A percentile compares a stretch with the other conserved stretches of the same genome.
Conservation (phyloP, 768 basidiomycete species). For the Panus rudis region DNA sequence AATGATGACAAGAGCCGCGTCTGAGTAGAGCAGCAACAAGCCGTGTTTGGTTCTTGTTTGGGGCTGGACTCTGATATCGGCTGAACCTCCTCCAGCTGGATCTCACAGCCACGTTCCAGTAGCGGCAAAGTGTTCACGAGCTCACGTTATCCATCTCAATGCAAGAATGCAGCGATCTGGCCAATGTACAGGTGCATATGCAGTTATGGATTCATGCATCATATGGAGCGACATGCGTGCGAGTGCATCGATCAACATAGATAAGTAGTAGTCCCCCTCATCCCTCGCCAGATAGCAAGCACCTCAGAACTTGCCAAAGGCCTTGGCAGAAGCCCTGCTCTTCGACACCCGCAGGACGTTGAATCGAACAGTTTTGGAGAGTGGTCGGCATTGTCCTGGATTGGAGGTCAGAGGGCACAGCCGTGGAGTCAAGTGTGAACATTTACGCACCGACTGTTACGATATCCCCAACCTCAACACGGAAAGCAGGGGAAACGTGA, state of each 20-base stretch:
- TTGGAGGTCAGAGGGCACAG: too few species aligned
- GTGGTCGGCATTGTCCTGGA: slow-evolving; percentile 93
- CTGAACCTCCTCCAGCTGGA: background rate
- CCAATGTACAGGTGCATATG: background rate
- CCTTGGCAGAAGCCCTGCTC: slow-evolving; percentile 86
- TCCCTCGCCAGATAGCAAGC: slow-evolving; percentile 7
- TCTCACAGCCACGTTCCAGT: too few species aligned
- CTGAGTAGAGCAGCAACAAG: too few species aligned
- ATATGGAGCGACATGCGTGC: slow-evolving; percentile 24
- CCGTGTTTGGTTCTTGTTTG: too few species aligned
- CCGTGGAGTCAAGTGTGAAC: background rate
- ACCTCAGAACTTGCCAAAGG: slow-evolving; percentile 88
- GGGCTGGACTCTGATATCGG: slow-evolving; percentile 1
- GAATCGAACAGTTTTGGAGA: slow-evolving; percentile 99
- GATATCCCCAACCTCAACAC: slow-evolving; percentile 87
- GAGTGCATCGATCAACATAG: slow-evolving; percentile 26
- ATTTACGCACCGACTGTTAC: slow-evolving; percentile 84
- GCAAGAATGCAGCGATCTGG: too few species aligned
- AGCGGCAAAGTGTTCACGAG: too few species aligned
- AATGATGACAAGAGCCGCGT: too few species aligned
- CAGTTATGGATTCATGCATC: slow-evolving; percentile 21
- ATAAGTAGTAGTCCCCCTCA: slow-evolving; percentile 7
- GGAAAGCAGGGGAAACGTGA: slow-evolving; percentile 98
- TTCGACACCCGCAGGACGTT: slow-evolving; percentile 94
- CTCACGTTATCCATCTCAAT: too few species aligned